Evolutionary conservation across 306 rosid species (phyloP).

Genomic region (Vigna reflexopilosa): DNA sequence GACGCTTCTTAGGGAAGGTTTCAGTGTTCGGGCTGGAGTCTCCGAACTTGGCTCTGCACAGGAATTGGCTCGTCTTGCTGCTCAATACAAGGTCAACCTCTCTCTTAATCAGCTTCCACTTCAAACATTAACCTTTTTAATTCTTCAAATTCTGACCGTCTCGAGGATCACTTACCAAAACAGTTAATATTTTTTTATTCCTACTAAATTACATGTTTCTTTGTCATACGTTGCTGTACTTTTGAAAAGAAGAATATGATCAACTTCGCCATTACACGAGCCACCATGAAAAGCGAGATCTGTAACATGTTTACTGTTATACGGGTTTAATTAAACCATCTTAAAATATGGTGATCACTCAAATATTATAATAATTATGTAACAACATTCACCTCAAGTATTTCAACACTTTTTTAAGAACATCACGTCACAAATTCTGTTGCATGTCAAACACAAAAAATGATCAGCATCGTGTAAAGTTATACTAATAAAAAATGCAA

Average conservation of each 20-base stretch:
- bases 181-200: neutral
- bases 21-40: conserved; percentile 91
- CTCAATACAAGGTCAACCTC: conserved; percentile 72
- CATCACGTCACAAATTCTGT: neutral
- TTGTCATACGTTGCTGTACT: neutral
- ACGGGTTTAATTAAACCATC: neutral
- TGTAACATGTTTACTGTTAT: neutral
- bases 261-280: neutral
- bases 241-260: neutral
- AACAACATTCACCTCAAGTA: neutral
- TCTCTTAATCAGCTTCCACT: neutral
- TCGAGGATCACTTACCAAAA: neutral
- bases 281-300: neutral
- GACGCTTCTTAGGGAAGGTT: conserved; percentile 77
- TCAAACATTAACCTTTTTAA: too few relatives aligned
- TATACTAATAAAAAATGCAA: neutral
- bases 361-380: neutral
- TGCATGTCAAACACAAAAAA: neutral
- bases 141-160: neutral
- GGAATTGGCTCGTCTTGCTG: conserved; percentile 88
- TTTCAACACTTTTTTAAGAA: neutral
- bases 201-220: neutral
- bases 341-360: neutral
- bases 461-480: neutral
- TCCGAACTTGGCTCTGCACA: conserved; percentile 86